A percentile compares a stretch with the other conserved stretches of the same genome.
Conservation (phyloP, 352 stramenopile species). For the Plasmopara halstedii region DNA sequence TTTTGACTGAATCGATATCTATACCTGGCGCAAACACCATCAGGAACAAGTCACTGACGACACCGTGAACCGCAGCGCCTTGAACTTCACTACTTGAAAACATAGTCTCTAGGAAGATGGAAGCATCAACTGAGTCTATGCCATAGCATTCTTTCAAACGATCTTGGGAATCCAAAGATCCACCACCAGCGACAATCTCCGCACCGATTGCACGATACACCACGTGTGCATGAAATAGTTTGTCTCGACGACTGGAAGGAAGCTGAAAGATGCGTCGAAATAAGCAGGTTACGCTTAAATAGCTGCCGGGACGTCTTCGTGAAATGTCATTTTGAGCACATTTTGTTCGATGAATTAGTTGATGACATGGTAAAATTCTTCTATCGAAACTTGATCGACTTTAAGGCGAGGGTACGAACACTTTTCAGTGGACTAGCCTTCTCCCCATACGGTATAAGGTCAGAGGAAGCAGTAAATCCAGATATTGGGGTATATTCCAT, state of each 20-base stretch:
- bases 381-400: neutral
- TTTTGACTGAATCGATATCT: neutral
- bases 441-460: neutral
- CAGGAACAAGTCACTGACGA: slow-evolving; percentile 1
- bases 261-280: neutral
- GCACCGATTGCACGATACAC: neutral
- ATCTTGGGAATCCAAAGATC: neutral
- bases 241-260: neutral
- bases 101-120: neutral
- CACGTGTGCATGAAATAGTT: neutral
- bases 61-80: neutral
- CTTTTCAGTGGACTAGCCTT: neutral
- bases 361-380: neutral
- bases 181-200: neutral
- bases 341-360: neutral
- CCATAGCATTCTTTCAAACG: neutral
- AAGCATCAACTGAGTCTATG: neutral
- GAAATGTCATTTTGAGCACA: neutral
- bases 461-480: neutral
- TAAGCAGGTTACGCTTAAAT: neutral
- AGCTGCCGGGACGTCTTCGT: neutral
- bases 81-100: neutral
- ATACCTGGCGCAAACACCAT: neutral
- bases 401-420: neutral
- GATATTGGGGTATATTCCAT: neutral